phyloP scores from a whole-genome alignment of 768 basidiomycete species.

The Tulasnella sp. region DNA sequence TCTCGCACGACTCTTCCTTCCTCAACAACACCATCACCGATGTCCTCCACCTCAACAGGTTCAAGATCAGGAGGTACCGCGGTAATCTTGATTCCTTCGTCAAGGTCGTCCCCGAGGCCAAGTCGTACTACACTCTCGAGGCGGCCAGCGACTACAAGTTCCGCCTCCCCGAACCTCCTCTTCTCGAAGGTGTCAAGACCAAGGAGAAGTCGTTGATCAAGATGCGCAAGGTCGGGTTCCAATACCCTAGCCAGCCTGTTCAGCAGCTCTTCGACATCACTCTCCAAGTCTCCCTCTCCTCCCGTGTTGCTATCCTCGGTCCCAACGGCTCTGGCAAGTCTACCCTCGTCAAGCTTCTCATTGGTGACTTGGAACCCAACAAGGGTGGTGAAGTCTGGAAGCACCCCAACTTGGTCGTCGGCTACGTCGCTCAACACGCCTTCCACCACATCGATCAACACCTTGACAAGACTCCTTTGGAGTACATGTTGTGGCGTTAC shows the following conservation, averaged over 20 bases:
- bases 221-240: conserved; percentile 97
- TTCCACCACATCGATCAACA: conserved; percentile 99
- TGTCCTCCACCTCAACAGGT: conserved; percentile 93
- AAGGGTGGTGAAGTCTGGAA: conserved; percentile 97
- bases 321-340: conserved; percentile 99
- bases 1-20: conserved; percentile 96
- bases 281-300: conserved; percentile 93
- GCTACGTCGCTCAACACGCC: conserved; percentile 97
- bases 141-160: conserved; percentile 96
- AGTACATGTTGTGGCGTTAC: conserved; percentile 99
- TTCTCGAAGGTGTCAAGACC: conserved; percentile 99
- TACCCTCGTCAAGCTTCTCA: conserved; percentile 92
- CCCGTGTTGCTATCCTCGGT: conserved; percentile 95
- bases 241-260: conserved; percentile 74
- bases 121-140: conserved; percentile 94
- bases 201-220: conserved; percentile 95
- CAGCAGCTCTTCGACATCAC: conserved; percentile 92
- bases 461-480: conserved; percentile 95
- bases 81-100: conserved; percentile 95
- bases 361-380: conserved; percentile 93
- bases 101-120: conserved; percentile 89
- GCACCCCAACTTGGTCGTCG: conserved; percentile 98
- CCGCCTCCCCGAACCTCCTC: conserved; percentile 93
- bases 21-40: conserved; percentile 97
- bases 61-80: conserved; percentile 91